Conservation (phyloP, 179 eudicot genomes). For the Gypsophila paniculata region DNA sequence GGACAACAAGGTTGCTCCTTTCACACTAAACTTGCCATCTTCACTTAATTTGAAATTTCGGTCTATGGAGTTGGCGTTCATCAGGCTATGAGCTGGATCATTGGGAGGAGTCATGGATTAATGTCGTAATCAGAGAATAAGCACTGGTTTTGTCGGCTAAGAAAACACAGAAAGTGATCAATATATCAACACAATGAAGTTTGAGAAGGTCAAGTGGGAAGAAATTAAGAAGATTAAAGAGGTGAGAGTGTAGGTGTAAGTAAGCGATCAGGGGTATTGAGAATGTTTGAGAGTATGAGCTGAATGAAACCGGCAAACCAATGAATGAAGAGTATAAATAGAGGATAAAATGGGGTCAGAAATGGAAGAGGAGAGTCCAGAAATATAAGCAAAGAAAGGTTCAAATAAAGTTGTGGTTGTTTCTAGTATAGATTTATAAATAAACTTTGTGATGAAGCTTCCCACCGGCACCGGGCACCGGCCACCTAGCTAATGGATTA, state of each 20-base stretch:
- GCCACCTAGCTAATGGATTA: no score
- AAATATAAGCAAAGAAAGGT: no score
- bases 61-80: conserved; percentile 15
- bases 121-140: not conserved
- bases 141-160: no score
- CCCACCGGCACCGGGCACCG: not conserved
- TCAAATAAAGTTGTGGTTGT: no score
- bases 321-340: not conserved
- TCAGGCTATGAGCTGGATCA: conserved; percentile 15
- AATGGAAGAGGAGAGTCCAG: no score
- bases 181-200: not conserved
- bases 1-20: conserved; percentile 39
- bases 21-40: conserved; percentile 40
- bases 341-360: not conserved
- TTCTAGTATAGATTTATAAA: no score
- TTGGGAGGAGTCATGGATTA: conserved; percentile 36
- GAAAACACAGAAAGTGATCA: not conserved
- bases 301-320: no score
- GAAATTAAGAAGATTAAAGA: no score
- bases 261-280: no score
- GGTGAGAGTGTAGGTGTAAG: no score
- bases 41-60: conserved; percentile 29
- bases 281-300: no score
- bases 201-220: no score
- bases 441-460: not conserved